Base-by-base conservation (phyloP, 2,329 filamentous ascomycete genomes). In the Microdochium trichocladiopsis region DNA sequence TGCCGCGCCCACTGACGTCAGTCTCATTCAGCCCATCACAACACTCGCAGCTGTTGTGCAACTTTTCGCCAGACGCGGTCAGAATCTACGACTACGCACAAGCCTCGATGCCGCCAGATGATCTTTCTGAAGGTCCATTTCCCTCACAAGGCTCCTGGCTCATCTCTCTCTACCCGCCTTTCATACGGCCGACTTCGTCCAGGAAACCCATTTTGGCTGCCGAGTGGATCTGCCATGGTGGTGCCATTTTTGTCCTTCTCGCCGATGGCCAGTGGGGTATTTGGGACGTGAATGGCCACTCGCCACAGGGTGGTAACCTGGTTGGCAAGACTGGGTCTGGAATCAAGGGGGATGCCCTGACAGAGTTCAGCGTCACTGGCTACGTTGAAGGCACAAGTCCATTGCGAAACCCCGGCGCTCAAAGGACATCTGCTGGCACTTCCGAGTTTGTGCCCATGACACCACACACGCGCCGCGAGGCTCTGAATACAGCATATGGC, bases 221-320 rank as follows among this genome's bases (percentile, higher is more conserved):
- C 1, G 74, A 77, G 4, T 86, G 83, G 83, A 76, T 86, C 48
- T 71, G 76, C 2, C 76, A 78, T 53, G 83, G 83, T 10, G 74
- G 78, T 48, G 82, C 83, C 4, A 69, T 86, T 25, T 67, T 86
- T 41, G 72, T 74, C 1, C 69, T 86, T 2, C 69, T 86, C 3
- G 77, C 78, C 1, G 83, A 86, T 58, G 83, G 83, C 6, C 82
- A 83, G 62, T 86, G 83, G 83, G 83, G 81, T 14, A 78, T 86
- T 31, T 86, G 83, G 83, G 83, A 86, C 58, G 73, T 86, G 47
- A 80, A 85, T 55, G 79, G 81, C 8, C 73, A 73, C 25, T 77
- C 77, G 37, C 78, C 80, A 2, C 64, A 73, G 33, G 64, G 72
- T 48, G 64, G 73, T 53, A 63, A 72, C 0, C 64, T 82, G 3